Evolutionary conservation across 257 asterid species (phyloP), one percentile per base, ranked within the genome.

Genomic region (Ligustrum vulgare): DNA sequence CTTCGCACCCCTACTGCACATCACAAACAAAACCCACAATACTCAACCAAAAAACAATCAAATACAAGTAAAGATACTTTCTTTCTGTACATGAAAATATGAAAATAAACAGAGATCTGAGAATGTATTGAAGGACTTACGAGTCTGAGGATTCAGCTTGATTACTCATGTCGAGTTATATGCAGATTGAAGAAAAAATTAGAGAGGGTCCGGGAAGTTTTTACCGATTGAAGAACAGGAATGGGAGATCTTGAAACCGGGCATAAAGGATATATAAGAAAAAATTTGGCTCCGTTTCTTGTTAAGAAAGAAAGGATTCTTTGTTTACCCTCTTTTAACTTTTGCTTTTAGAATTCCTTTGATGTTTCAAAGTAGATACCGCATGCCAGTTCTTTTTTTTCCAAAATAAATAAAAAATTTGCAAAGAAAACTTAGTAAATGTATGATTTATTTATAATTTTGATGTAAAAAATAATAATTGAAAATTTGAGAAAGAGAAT

Each of bases 1-100:
- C 90, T 91, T 93, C 3, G 90, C 75, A 64, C 96, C 98, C 84
- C 87, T 93, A 75, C 98, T 93, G 76, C 80, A 77, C 39, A 87
- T 77, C 25, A 54, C 34, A 74, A 0, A 41, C 32, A 75, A 71
- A 67, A 74, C 10, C 72, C 73, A 67, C 67, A 51, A 34, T 47
- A 37, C 67, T 28, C 60, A 58, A 67, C 28, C 31, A 43, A 74
- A 5, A 43, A 76, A 62, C n/a, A 67, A 43, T 18, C n/a, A 74
- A 33, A 18, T 4, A 16, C 33, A 66, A 16, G 3, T 5, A 70
- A 69, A 7, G 25, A 80, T 23, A 41, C 28, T 51, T 18, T 18
- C 37, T 15, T 6, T 33, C 18, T 9, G 12, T 23, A 73, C 33
- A 51, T 31, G 72, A 16, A 51, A 5, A 20, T 37, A 8, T 1